These are phyloP conservation scores for Xylaria sp. DNA, from an alignment of 2,329 filamentous ascomycete genomes.

Conservation along the genomic window DNA sequence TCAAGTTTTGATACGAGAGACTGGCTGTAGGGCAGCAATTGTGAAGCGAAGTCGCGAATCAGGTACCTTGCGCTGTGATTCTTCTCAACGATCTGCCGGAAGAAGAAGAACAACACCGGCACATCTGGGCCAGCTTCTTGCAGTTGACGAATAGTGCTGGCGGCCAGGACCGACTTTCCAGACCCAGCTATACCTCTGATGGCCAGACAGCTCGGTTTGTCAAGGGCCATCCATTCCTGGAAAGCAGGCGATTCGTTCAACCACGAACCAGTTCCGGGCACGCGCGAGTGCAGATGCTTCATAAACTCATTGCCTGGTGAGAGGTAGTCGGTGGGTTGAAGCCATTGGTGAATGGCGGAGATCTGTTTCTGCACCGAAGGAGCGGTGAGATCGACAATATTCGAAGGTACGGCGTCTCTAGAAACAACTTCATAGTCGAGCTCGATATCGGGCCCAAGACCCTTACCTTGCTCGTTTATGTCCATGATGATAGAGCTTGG, in stretches of 20 bases:
- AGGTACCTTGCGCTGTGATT: conserved; percentile 12
- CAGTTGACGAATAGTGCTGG: conserved; percentile 3
- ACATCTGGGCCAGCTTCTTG: not conserved
- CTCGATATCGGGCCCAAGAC: conserved; percentile 1
- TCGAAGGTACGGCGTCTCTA: not conserved
- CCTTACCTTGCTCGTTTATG: not conserved
- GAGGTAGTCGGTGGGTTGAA: conserved; percentile 11
- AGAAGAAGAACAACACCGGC: conserved; percentile 19
- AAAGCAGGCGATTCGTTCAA: not conserved
- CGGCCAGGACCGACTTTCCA: conserved; percentile 13
- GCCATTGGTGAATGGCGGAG: not conserved
- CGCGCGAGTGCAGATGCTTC: conserved; percentile 13
- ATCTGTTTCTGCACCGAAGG: not conserved
- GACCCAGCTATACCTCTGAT: conserved; percentile 5
- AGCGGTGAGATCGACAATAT: not conserved
- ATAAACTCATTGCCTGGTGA: not conserved
- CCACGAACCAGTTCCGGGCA: conserved; percentile 2
- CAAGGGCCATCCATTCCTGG: not conserved
- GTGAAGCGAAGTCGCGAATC: conserved; percentile 12
- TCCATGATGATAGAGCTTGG: conserved; percentile 3
- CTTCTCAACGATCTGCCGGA: conserved; percentile 10
- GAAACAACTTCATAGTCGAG: not conserved
- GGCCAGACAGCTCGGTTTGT: not conserved
- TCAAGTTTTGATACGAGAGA: not conserved
- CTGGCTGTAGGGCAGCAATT: conserved; percentile 4